Evolutionary conservation across 352 stramenopile genomes (phyloP).

Genomic region (Elongisporangium undulatum): DNA sequence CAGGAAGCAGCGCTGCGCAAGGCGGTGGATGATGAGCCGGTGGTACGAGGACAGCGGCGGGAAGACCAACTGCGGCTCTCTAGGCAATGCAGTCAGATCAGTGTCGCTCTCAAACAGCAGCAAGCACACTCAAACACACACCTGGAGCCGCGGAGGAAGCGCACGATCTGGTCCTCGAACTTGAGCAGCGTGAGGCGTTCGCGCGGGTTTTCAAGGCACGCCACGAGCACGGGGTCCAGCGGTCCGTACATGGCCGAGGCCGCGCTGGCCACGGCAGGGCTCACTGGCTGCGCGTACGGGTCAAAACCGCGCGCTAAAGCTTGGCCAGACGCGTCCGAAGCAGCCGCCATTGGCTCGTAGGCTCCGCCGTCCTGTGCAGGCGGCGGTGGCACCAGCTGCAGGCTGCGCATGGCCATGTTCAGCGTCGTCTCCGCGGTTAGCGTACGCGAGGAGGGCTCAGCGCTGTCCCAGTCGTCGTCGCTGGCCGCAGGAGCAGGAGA

Average conservation of each 20-base stretch:
- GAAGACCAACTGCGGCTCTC: conserved; percentile 72
- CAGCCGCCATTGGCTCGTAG: conserved; percentile 32
- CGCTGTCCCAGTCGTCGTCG: conserved; percentile 41
- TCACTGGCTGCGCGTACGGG: conserved; percentile 30
- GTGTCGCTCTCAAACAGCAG: not conserved
- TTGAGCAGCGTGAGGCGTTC: conserved; percentile 80
- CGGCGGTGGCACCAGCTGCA: conserved; percentile 36
- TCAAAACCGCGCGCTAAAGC: conserved; percentile 8
- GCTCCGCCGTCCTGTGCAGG: conserved; percentile 42
- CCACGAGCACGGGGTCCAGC: conserved; percentile 74
- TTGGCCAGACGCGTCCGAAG: conserved; percentile 5
- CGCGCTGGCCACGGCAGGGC: conserved; percentile 52
- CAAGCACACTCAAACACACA: conserved; percentile 1
- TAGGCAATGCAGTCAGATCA: not conserved
- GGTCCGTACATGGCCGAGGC: conserved; percentile 34
- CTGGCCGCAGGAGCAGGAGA: conserved; percentile 1
- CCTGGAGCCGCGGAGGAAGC: conserved; percentile 58
- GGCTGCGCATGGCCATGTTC: conserved; percentile 20
- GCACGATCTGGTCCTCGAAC: conserved; percentile 86
- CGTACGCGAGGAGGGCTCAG: conserved; percentile 6
- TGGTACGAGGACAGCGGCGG: conserved; percentile 85
- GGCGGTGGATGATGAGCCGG: conserved; percentile 88
- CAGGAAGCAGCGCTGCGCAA: conserved; percentile 91
- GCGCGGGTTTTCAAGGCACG: conserved; percentile 73
- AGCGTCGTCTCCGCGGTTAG: conserved; percentile 8